Conservation (phyloP, 345 rosid genomes). For the Pistacia atlantica region DNA sequence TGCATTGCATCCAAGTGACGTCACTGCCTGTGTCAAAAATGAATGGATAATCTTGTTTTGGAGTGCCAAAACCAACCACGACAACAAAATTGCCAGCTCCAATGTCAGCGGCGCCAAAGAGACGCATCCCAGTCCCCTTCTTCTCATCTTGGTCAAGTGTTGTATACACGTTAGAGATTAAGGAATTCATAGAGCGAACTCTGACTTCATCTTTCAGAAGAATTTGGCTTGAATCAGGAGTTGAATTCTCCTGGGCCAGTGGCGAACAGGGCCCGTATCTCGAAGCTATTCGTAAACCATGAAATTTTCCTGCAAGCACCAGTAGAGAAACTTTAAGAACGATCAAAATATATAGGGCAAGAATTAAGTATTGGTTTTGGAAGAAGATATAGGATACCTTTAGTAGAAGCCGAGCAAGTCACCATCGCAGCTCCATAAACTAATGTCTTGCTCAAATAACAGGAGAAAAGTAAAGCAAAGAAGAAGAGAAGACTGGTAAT, state of each 20-base stretch:
- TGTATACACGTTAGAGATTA: neutral
- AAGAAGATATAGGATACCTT: neutral
- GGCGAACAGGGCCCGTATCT: slow-evolving; percentile 17
- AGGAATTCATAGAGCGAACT: slow-evolving; percentile 11
- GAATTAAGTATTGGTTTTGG: too few species aligned
- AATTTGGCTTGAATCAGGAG: neutral
- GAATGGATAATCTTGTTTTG: slow-evolving; percentile 13
- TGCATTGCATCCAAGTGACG: slow-evolving; percentile 21
- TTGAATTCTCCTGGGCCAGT: neutral
- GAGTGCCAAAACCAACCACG: slow-evolving; percentile 28
- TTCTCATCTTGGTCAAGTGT: neutral
- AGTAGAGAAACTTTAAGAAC: neutral
- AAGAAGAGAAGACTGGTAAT: neutral
- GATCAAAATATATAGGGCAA: too few species aligned
- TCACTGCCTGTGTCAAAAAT: slow-evolving; percentile 29
- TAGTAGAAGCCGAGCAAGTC: neutral
- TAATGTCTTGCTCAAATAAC: neutral
- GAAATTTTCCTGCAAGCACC: neutral
- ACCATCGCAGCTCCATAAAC: neutral
- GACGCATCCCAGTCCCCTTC: neutral
- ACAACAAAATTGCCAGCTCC: slow-evolving; percentile 11
- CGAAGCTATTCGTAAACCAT: neutral
- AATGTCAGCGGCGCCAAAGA: neutral
- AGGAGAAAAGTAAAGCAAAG: neutral
- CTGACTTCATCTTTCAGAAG: slow-evolving; percentile 3